Evolutionary conservation across 352 stramenopile genomes (phyloP).

Genomic region (Phytopythium cucurbitacearum): DNA sequence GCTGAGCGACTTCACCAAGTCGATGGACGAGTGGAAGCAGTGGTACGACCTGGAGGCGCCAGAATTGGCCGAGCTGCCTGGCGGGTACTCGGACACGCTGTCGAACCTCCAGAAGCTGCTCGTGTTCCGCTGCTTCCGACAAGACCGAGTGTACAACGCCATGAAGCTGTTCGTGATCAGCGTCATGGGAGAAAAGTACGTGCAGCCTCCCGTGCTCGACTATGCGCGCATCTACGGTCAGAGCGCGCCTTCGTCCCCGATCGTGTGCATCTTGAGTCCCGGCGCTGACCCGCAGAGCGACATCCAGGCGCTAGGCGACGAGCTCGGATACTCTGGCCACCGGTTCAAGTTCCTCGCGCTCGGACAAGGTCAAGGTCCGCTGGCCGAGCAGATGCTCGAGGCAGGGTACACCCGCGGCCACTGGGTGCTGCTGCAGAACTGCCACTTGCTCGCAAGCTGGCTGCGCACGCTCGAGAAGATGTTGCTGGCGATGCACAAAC

Average conservation of each 20-base stretch:
- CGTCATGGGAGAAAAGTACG: constrained; percentile 92
- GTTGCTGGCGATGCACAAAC: constrained; percentile 87
- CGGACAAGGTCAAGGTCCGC: constrained; percentile 91
- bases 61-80: constrained; percentile 81
- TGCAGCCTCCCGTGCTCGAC: constrained; percentile 93
- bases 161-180: constrained; percentile 94
- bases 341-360: constrained; percentile 94
- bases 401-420: constrained; percentile 79
- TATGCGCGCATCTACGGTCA: constrained; percentile 92
- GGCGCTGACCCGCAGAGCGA: constrained; percentile 93
- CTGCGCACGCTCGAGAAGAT: constrained; percentile 92
- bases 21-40: constrained; percentile 77
- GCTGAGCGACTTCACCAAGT: constrained; percentile 42
- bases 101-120: constrained; percentile 89
- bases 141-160: constrained; percentile 94
- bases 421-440: constrained; percentile 95
- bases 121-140: constrained; percentile 92
- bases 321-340: constrained; percentile 87
- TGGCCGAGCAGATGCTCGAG: constrained; percentile 94
- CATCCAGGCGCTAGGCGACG: constrained; percentile 91
- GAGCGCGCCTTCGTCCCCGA: constrained; percentile 79
- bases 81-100: constrained; percentile 70
- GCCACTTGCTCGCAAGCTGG: constrained; percentile 93
- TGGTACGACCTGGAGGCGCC: constrained; percentile 95
- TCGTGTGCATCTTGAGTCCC: constrained; percentile 94